phyloP scores from a whole-genome alignment of 108 stramenopile genomes.

The Nannochloropsis oceanica region DNA sequence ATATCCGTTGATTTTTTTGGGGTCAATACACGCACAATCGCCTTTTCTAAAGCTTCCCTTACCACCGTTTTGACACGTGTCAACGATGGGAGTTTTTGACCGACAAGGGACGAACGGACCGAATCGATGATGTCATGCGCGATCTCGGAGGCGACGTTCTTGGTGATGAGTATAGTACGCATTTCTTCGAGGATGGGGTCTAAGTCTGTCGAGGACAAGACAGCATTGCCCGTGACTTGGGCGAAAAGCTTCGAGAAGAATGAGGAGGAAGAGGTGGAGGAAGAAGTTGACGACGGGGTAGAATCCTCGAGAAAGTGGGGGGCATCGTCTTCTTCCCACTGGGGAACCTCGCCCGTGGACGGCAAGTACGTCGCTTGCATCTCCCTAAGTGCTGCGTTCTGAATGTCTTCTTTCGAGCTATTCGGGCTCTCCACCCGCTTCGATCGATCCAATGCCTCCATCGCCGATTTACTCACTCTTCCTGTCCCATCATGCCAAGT shows the following conservation, averaged over 20 bases:
- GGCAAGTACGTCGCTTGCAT: conserved; percentile 71
- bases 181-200: conserved; percentile 58
- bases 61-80: conserved; percentile 27
- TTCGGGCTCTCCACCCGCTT: neutral
- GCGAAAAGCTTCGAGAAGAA: neutral
- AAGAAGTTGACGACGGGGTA: conserved; percentile 39
- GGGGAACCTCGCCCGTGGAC: conserved; percentile 51
- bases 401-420: neutral
- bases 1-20: conserved; percentile 21
- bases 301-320: conserved; percentile 17
- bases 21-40: conserved; percentile 38
- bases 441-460: conserved; percentile 33
- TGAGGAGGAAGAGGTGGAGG: conserved; percentile 36
- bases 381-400: conserved; percentile 37
- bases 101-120: conserved; percentile 31
- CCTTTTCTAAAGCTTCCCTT: conserved; percentile 23
- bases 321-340: conserved; percentile 49
- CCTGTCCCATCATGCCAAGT: conserved; percentile 31
- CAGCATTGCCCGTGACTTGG: conserved; percentile 6
- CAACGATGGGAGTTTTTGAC: conserved; percentile 25
- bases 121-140: conserved; percentile 40
- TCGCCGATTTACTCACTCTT: conserved; percentile 20
- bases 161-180: conserved; percentile 55
- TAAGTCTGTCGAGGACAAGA: conserved; percentile 34
- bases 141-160: conserved; percentile 75